Percentiles rank a stretch among this genome's conserved stretches.
Conservation (phyloP, 1,284 basidiomycete species). For the Fistulina hepatica region DNA sequence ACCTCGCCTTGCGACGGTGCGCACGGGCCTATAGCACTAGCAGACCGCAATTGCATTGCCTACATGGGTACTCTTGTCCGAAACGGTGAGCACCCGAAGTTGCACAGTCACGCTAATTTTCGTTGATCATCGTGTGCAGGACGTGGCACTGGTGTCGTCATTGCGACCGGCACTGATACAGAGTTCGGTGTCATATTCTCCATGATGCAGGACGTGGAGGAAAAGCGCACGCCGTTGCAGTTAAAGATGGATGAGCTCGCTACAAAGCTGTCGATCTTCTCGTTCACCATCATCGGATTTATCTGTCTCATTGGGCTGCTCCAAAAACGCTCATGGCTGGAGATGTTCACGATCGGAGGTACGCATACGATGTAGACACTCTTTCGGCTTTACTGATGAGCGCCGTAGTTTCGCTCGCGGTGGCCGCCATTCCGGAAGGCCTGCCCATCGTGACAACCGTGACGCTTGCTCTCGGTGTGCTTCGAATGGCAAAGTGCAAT, state of each 20-base stretch:
- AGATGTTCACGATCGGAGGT: slow-evolving; percentile 99
- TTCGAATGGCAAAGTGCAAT: slow-evolving; percentile 89
- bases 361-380: slow-evolving; percentile 16
- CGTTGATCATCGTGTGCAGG: slow-evolving; percentile 33
- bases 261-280: slow-evolving; percentile 81
- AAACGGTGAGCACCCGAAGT: slow-evolving; percentile 50
- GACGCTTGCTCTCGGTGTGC: slow-evolving; percentile 87
- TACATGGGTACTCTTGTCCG: slow-evolving; percentile 98
- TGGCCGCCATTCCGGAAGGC: slow-evolving; percentile 96
- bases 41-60: slow-evolving; percentile 82
- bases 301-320: slow-evolving; percentile 87
- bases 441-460: slow-evolving; percentile 96
- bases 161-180: slow-evolving; percentile 82
- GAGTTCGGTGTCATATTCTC: slow-evolving; percentile 96
- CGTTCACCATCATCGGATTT: slow-evolving; percentile 87
- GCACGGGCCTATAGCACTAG: slow-evolving; percentile 57
- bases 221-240: slow-evolving; percentile 89
- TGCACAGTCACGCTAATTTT: background rate
- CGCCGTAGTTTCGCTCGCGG: slow-evolving; percentile 78
- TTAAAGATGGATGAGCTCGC: slow-evolving; percentile 95
- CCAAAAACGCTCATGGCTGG: slow-evolving; percentile 85
- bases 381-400: slow-evolving; percentile 5
- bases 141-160: slow-evolving; percentile 78
- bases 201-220: slow-evolving; percentile 97
- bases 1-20: slow-evolving; percentile 20